Percentiles rank a stretch among this genome's conserved stretches.
Evolutionary conservation across 2,329 filamentous ascomycete species (phyloP).

Genomic region (Colletotrichum sp.): DNA sequence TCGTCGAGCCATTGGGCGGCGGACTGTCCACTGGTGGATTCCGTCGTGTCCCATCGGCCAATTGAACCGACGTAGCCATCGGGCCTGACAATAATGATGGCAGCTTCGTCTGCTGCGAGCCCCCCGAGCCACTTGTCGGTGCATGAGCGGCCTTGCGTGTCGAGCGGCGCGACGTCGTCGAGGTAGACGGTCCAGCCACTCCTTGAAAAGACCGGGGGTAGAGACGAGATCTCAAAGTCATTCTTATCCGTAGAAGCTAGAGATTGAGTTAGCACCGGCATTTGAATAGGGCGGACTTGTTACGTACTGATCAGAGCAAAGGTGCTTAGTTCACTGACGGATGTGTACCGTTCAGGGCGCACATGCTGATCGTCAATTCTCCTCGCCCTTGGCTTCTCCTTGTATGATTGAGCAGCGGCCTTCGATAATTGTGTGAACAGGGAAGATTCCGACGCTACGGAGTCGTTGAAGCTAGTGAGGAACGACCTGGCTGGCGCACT

Average conservation of each 20-base stretch:
- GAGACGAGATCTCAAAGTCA: conserved; percentile 67
- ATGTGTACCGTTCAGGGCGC: conserved; percentile 71
- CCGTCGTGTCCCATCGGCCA: background rate
- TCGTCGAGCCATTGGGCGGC: conserved; percentile 8
- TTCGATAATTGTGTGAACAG: conserved; percentile 64
- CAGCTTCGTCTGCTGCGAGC: conserved; percentile 17
- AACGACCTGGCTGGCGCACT: conserved; percentile 52
- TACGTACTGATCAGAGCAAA: conserved; percentile 69
- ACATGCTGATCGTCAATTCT: conserved; percentile 68
- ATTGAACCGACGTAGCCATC: conserved; percentile 28
- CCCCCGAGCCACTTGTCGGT: conserved; percentile 41
- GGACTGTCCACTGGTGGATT: background rate
- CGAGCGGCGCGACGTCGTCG: conserved; percentile 64
- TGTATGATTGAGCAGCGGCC: conserved; percentile 66
- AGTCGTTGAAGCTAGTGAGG: conserved; percentile 61
- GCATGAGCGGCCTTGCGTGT: conserved; percentile 56
- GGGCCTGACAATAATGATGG: conserved; percentile 24
- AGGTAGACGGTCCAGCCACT: conserved; percentile 76
- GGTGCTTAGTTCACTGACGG: conserved; percentile 62
- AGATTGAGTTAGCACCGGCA: background rate
- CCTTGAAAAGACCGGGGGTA: conserved; percentile 67
- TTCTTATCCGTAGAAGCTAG: conserved; percentile 63
- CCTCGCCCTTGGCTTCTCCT: conserved; percentile 50
- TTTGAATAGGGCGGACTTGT: background rate
- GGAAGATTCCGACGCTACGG: conserved; percentile 54